phyloP scores from a whole-genome alignment of 495 filamentous ascomycete species.

The Friedmanniomyces simplex region DNA sequence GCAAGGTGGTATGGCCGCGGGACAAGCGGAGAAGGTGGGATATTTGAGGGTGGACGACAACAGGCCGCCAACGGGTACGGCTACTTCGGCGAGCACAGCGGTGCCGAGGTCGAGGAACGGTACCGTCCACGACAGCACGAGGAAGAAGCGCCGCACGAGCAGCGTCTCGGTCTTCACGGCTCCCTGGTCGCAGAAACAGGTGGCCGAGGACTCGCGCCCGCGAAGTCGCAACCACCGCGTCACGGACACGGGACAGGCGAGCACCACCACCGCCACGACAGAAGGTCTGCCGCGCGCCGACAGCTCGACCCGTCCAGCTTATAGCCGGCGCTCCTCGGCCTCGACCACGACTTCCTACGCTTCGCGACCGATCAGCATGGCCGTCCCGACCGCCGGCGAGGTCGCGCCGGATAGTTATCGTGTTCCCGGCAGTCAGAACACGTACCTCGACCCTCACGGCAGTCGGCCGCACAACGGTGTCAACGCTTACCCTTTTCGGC shows the following conservation, averaged over 20 bases:
- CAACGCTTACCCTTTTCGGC: conserved; percentile 14
- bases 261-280: neutral
- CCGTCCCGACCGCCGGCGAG: conserved; percentile 1
- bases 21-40: neutral
- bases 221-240: conserved; percentile 1
- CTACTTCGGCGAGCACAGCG: neutral
- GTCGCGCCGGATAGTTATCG: conserved; percentile 1
- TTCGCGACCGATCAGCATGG: conserved; percentile 1
- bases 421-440: conserved; percentile 10
- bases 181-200: conserved; percentile 4
- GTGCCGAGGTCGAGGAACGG: neutral
- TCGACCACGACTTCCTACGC: neutral
- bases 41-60: neutral
- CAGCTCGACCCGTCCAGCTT: neutral
- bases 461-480: conserved; percentile 17
- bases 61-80: neutral
- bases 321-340: neutral
- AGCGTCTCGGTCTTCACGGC: neutral
- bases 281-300: neutral
- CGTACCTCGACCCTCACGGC: conserved; percentile 7
- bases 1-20: neutral
- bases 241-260: conserved; percentile 6
- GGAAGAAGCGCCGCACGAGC: conserved; percentile 7
- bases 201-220: neutral
- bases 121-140: neutral